These are phyloP conservation scores for Quercus variabilis DNA, from an alignment of 306 rosid species.

Conservation along the genomic window DNA sequence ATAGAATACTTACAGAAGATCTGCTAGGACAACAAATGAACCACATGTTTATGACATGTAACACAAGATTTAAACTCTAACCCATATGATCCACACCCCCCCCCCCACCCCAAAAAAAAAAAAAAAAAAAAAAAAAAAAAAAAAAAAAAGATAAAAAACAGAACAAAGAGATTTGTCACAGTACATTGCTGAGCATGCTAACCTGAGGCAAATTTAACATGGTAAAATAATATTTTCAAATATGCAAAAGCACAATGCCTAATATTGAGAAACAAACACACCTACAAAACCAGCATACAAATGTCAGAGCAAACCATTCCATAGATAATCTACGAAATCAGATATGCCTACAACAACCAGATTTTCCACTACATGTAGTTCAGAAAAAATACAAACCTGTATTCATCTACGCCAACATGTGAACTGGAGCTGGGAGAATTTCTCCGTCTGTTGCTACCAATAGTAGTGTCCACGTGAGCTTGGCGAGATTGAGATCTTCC, in stretches of 20 bases:
- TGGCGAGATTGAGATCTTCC: constrained; percentile 79
- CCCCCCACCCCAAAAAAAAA: too few species aligned
- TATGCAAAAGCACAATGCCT: background rate
- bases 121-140: too few species aligned
- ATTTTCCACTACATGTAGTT: background rate
- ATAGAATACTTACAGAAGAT: background rate
- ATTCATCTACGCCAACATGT: constrained; percentile 59
- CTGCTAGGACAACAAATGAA: background rate
- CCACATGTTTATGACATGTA: too few species aligned
- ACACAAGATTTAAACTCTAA: too few species aligned
- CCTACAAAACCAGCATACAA: background rate
- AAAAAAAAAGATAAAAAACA: too few species aligned
- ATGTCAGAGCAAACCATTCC: background rate
- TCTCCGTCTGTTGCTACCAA: constrained; percentile 56
- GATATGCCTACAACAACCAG: constrained; percentile 1
- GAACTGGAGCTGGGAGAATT: constrained; percentile 67
- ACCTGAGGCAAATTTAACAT: background rate
- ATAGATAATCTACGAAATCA: background rate
- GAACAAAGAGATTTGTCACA: background rate
- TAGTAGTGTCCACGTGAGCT: constrained; percentile 47
- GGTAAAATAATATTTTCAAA: background rate
- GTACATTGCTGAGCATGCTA: background rate
- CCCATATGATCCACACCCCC: too few species aligned
- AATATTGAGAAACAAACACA: background rate
- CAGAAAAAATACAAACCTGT: constrained; percentile 42